Percentiles rank a stretch among this genome's conserved stretches.
These are phyloP conservation scores for Solanum hybrid DNA, from an alignment of 305 asterid species.

Conservation along the genomic window DNA sequence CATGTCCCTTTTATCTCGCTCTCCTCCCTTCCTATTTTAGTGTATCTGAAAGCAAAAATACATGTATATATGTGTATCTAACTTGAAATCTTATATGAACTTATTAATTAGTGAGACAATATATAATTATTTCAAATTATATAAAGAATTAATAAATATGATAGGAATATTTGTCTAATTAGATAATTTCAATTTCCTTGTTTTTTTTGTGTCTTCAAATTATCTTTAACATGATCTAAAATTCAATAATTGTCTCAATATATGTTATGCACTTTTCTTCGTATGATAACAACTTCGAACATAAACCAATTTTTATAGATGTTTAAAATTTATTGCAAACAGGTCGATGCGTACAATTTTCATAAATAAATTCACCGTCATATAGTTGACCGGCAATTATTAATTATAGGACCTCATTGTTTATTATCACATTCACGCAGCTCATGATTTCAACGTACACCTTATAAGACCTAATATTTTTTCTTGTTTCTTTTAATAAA, in stretches of 20 bases:
- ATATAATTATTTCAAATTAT: background rate
- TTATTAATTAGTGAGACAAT: too few species aligned
- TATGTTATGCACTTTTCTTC: background rate
- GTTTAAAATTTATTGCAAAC: too few species aligned
- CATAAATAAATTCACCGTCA: background rate
- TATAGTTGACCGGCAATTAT: background rate
- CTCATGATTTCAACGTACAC: background rate
- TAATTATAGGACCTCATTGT: background rate
- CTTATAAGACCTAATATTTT: background rate
- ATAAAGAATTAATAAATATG: too few species aligned
- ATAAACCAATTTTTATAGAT: background rate
- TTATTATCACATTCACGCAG: background rate
- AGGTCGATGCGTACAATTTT: too few species aligned
- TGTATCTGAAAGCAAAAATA: too few species aligned
- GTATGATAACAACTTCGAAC: background rate
- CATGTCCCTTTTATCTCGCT: rapidly evolving
- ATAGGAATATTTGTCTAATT: background rate
- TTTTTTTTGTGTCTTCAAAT: background rate
- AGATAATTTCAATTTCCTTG: too few species aligned
- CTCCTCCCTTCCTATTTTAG: background rate
- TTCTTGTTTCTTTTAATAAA: background rate
- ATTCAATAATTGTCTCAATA: background rate
- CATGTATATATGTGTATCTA: background rate
- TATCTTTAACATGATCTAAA: too few species aligned
- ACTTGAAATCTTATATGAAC: background rate